A percentile compares a stretch with the other conserved stretches of the same genome.
phyloP scores from a whole-genome alignment of 495 filamentous ascomycete genomes.

The Xylaria telfairii region DNA sequence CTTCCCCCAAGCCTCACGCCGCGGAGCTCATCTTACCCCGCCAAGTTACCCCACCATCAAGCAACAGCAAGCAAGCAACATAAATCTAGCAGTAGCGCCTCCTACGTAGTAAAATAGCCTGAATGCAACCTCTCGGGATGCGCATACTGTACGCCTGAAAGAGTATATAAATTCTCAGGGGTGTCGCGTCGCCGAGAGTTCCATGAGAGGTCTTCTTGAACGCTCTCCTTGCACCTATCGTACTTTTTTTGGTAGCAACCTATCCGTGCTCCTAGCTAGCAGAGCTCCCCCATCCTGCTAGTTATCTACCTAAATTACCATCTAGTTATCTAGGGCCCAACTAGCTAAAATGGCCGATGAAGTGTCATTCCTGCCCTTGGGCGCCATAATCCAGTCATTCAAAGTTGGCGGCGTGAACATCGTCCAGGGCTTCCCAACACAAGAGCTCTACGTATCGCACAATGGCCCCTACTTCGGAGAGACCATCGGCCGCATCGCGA shows the following conservation, averaged over 20 bases:
- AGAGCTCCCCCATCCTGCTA: not conserved
- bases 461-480: constrained; percentile 86
- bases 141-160: not conserved
- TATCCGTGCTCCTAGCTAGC: not conserved
- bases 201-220: not conserved
- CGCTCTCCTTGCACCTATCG: not conserved
- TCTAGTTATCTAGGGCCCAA: not conserved
- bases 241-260: not conserved
- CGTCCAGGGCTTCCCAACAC: constrained; percentile 80
- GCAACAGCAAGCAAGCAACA: not conserved
- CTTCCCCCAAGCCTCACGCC: not conserved
- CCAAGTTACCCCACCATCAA: constrained; percentile 20
- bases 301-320: not conserved
- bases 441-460: constrained; percentile 71
- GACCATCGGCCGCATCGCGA: constrained; percentile 91
- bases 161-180: not conserved
- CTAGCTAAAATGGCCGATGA: constrained; percentile 46
- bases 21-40: constrained; percentile 11
- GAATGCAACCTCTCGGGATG: constrained; percentile 21
- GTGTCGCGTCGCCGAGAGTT: not conserved
- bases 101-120: constrained; percentile 22
- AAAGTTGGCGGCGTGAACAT: constrained; percentile 78
- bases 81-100: not conserved
- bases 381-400: constrained; percentile 89
- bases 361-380: constrained; percentile 77